A percentile compares a stretch with the other conserved stretches of the same genome.
phyloP scores from a whole-genome alignment of 2,329 filamentous ascomycete genomes.

The Biscogniauxia marginata region DNA sequence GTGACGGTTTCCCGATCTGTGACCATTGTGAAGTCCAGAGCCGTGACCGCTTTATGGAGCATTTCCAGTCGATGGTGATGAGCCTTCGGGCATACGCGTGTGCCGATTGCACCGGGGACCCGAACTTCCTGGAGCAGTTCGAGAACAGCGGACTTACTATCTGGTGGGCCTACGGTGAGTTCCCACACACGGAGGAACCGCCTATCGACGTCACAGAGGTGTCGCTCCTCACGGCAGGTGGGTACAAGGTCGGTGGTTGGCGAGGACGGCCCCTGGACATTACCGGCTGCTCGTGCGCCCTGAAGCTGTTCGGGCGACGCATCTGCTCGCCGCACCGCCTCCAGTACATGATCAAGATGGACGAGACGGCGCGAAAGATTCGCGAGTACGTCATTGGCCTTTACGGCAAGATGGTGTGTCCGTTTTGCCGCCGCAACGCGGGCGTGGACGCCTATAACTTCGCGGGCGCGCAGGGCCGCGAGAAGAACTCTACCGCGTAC shows the following conservation, averaged over 20 bases:
- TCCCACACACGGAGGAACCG: neutral
- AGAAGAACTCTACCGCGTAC: constrained; percentile 24
- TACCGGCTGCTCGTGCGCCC: constrained; percentile 9
- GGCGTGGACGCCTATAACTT: neutral
- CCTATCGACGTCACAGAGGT: neutral
- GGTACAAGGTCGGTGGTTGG: neutral
- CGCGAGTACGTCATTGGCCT: neutral
- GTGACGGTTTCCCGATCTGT: constrained; percentile 4
- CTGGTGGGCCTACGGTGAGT: neutral
- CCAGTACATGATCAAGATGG: constrained; percentile 8
- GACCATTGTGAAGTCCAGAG: constrained; percentile 2
- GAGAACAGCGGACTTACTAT: neutral
- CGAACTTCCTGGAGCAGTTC: neutral
- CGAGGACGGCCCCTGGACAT: neutral
- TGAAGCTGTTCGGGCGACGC: constrained; percentile 8
- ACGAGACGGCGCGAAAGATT: neutral
- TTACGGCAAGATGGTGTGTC: constrained; percentile 11
- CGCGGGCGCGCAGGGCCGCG: constrained; percentile 5
- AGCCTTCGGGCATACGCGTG: constrained; percentile 11
- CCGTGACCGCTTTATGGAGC: neutral
- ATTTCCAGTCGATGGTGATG: neutral
- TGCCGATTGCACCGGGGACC: neutral
- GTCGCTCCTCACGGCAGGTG: neutral
- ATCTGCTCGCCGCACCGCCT: constrained; percentile 14
- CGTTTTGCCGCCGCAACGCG: neutral